phyloP scores from a whole-genome alignment of 345 rosid species.

The Mercurialis annua region DNA sequence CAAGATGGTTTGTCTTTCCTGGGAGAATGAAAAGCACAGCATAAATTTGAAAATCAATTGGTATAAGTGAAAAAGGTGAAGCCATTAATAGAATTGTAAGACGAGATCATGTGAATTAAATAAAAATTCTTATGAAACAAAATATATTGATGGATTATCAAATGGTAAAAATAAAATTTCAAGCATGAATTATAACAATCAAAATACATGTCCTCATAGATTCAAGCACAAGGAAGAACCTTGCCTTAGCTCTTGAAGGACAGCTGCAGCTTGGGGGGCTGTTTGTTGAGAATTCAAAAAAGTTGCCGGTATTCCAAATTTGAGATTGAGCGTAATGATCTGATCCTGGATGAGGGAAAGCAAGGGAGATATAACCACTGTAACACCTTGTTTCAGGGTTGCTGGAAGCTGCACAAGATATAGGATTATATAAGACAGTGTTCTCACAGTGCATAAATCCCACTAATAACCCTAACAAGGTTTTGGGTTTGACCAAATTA shows the following conservation, averaged over 20 bases:
- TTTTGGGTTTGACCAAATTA: not conserved
- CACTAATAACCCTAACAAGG: not conserved
- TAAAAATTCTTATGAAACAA: not conserved
- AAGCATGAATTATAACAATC: not conserved
- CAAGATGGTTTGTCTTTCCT: slow-evolving; percentile 78
- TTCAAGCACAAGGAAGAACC: slow-evolving; percentile 21
- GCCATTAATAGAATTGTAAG: not conserved
- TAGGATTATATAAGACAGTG: slow-evolving; percentile 5
- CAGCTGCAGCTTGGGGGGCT: slow-evolving; percentile 66
- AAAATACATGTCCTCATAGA: not conserved
- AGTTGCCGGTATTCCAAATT: slow-evolving; percentile 79
- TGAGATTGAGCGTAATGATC: slow-evolving; percentile 69
- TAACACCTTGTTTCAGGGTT: slow-evolving; percentile 76
- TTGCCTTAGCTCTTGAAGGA: slow-evolving; percentile 82
- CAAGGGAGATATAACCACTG: slow-evolving; percentile 77
- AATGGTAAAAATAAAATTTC: not conserved
- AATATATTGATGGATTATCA: not conserved
- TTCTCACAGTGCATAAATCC: not conserved
- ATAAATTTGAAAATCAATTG: slow-evolving; percentile 7
- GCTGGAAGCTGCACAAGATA: slow-evolving; percentile 68
- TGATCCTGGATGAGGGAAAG: slow-evolving; percentile 94
- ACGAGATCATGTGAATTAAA: not conserved
- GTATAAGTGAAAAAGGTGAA: not conserved
- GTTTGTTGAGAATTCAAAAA: slow-evolving; percentile 91
- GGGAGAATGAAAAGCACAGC: slow-evolving; percentile 18